These are phyloP conservation scores for Xylaria longipes DNA, from an alignment of 495 filamentous ascomycete genomes.

Conservation along the genomic window DNA sequence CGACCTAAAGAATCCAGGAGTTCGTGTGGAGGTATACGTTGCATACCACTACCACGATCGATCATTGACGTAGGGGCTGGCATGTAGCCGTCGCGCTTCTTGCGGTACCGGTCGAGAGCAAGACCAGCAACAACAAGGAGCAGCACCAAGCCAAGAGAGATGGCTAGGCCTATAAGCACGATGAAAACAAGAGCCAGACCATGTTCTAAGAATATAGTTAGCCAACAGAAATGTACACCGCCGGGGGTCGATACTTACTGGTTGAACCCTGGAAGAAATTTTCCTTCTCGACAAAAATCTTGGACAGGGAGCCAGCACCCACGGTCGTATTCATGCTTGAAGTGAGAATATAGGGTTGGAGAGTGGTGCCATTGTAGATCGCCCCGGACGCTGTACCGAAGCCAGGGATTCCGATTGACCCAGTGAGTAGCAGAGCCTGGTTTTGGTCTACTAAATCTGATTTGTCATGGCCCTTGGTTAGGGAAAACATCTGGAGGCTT, in stretches of 20 bases:
- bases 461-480: constrained; percentile 68
- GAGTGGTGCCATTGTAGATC: constrained; percentile 79
- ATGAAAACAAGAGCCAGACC: constrained; percentile 83
- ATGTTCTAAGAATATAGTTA: constrained; percentile 46
- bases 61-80: constrained; percentile 76
- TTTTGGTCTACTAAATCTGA: constrained; percentile 67
- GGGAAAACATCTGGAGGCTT: constrained; percentile 78
- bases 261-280: constrained; percentile 63
- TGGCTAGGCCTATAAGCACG: constrained; percentile 89
- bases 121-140: constrained; percentile 86
- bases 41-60: constrained; percentile 77
- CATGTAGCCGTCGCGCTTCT: constrained; percentile 84
- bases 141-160: constrained; percentile 85
- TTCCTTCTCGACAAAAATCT: constrained; percentile 76
- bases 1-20: constrained; percentile 65
- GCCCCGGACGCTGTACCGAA: constrained; percentile 87
- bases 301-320: constrained; percentile 70
- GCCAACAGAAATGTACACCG: constrained; percentile 33
- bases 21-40: constrained; percentile 80
- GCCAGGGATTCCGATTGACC: constrained; percentile 72
- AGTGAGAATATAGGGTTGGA: constrained; percentile 81
- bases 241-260: constrained; percentile 33
- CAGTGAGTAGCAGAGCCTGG: constrained; percentile 81
- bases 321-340: constrained; percentile 64
- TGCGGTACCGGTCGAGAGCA: constrained; percentile 80